Evolutionary conservation across 2,329 filamentous ascomycete species (phyloP), one percentile per base, ranked within the genome.

Genomic region (Aspergillus glaucus): DNA sequence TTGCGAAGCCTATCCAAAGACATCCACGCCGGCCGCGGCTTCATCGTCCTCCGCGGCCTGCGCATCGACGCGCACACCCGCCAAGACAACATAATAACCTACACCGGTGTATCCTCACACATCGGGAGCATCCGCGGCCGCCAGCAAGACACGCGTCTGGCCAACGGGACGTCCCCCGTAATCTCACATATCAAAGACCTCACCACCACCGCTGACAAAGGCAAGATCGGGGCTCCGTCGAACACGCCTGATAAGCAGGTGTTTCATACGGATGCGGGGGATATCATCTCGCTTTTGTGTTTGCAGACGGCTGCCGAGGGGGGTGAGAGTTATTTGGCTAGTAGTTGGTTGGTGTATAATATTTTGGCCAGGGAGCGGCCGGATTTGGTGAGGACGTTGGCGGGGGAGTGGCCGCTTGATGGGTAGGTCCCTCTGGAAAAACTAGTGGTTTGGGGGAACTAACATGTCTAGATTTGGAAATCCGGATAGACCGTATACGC

Each of bases 151-250:
- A 56, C 49, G 3, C 49, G 56, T 30, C 39, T 57, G n/a, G 48
- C 48, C 17, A 50, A 57, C 24, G 54, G 54, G 19, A 54, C 50
- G 7, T 59, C 54, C 41, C 76, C 80, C 0, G 75, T 81, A 5
- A 62, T 82, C 2, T 69, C 75, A 2, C 82, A 86, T 53, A 81
- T 86, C 65, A 85, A 81, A 61, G 82, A 87, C 53, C 68, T 86
- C 6, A 69, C 58, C 17, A 43, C 22, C 14, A 55, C 46, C 0
- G 37, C 45, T 8, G 51, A 56, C 8, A 51, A 43, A 22, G 48
- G 30, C 1, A 43, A 47, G 21, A 59, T 58, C 10, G 53, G 51
- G 1, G 52, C 55, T 2, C 57, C 58, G 34, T 60, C 55, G 3
- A 60, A 58, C 22, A 59, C 58, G 2, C 42, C 56, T 4, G 50